Conservation (phyloP, 2,329 filamentous ascomycete species). For the Cladosporium oxysporum region DNA sequence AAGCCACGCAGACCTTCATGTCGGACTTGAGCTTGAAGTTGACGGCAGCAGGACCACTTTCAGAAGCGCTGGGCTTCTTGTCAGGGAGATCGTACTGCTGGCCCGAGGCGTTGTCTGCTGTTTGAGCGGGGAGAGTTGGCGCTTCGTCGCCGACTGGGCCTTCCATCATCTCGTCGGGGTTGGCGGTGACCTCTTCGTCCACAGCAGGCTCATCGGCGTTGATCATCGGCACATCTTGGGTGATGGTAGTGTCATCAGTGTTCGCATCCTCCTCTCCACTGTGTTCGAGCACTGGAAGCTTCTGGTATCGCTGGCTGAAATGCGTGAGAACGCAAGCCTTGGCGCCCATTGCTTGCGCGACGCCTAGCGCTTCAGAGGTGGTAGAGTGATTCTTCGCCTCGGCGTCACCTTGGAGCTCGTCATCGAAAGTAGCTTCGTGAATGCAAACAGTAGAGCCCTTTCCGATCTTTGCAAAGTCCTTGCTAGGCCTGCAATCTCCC, state of each 20-base stretch:
- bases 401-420: conserved; percentile 77
- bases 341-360: conserved; percentile 78
- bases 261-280: conserved; percentile 29
- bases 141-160: conserved; percentile 26
- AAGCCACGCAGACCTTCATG: conserved; percentile 70
- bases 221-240: conserved; percentile 29
- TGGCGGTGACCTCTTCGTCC: not conserved
- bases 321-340: conserved; percentile 83
- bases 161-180: conserved; percentile 4
- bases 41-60: conserved; percentile 27
- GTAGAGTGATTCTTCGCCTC: conserved; percentile 88
- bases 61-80: conserved; percentile 19
- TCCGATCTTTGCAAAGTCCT: conserved; percentile 69
- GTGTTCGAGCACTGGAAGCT: conserved; percentile 59
- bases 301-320: conserved; percentile 92
- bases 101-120: conserved; percentile 21
- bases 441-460: conserved; percentile 77
- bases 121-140: conserved; percentile 30
- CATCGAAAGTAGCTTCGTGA: conserved; percentile 95
- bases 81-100: conserved; percentile 29
- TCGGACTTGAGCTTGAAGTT: conserved; percentile 47
- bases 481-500: conserved; percentile 84
- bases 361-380: conserved; percentile 76
- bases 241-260: conserved; percentile 20
- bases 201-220: conserved; percentile 26